Conservation (phyloP, 352 stramenopile genomes). For the Salisapilia sapeloensis region DNA sequence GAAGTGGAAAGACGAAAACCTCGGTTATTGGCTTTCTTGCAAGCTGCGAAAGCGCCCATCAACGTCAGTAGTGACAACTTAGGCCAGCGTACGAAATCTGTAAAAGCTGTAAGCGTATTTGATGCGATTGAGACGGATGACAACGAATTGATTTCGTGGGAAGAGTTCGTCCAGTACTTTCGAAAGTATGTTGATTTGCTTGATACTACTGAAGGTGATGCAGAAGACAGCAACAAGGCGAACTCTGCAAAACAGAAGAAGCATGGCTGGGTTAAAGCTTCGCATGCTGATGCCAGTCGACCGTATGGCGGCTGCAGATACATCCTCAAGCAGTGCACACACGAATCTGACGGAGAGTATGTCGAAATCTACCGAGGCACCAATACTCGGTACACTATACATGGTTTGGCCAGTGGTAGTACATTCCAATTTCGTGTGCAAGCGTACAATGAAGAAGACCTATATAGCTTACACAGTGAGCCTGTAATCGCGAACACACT, state of each 20-base stretch:
- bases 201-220: slow-evolving; percentile 1
- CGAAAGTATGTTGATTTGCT: slow-evolving; percentile 6
- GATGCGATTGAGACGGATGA: slow-evolving; percentile 83
- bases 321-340: slow-evolving; percentile 75
- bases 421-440: slow-evolving; percentile 85
- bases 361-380: slow-evolving; percentile 72
- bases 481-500: slow-evolving; percentile 73
- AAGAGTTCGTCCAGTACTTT: slow-evolving; percentile 72
- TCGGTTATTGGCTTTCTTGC: slow-evolving; percentile 52
- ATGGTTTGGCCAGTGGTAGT: slow-evolving; percentile 57
- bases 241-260: background rate
- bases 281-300: slow-evolving; percentile 5
- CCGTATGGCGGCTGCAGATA: slow-evolving; percentile 25
- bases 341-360: slow-evolving; percentile 65
- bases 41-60: slow-evolving; percentile 20
- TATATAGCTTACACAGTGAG: slow-evolving; percentile 49
- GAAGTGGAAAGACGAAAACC: slow-evolving; percentile 66
- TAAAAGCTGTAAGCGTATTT: slow-evolving; percentile 48
- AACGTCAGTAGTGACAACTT: slow-evolving; percentile 1
- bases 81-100: background rate
- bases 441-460: slow-evolving; percentile 58
- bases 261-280: slow-evolving; percentile 4
- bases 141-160: slow-evolving; percentile 76
- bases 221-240: slow-evolving; percentile 1
- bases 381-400: slow-evolving; percentile 47